These are phyloP conservation scores for Ceratocystis ficicola DNA, from an alignment of 2,329 filamentous ascomycete species.

Conservation along the genomic window DNA sequence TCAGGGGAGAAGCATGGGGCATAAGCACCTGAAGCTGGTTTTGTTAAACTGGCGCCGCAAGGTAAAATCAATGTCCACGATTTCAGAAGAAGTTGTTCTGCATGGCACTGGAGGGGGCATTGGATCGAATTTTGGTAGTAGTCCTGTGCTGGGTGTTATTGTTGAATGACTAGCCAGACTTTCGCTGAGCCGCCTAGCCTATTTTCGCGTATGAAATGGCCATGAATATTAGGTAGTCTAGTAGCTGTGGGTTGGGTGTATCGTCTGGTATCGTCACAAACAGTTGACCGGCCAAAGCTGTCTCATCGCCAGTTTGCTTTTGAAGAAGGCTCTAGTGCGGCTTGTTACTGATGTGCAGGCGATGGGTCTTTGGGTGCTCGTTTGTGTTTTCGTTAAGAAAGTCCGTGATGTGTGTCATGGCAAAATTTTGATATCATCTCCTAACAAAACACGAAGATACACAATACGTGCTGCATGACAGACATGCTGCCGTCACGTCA, in stretches of 20 bases:
- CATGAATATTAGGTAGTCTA: too few species aligned
- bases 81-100: conserved; percentile 15
- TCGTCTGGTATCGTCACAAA: too few species aligned
- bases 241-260: too few species aligned
- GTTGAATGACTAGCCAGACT: not conserved
- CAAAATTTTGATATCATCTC: not conserved
- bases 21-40: conserved; percentile 51
- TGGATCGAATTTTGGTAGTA: not conserved
- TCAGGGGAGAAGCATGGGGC: conserved; percentile 7
- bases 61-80: conserved; percentile 57
- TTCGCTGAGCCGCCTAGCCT: not conserved
- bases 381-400: too few species aligned
- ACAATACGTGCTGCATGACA: not conserved
- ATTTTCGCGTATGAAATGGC: not conserved
- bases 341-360: too few species aligned
- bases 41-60: conserved; percentile 63
- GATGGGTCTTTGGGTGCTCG: too few species aligned
- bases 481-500: not conserved
- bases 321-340: too few species aligned
- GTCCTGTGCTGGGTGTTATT: not conserved
- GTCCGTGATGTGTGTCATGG: not conserved
- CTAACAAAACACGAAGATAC: not conserved
- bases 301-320: too few species aligned
- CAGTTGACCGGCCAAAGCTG: too few species aligned
- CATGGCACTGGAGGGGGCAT: not conserved